A percentile compares a stretch with the other conserved stretches of the same genome.
Evolutionary conservation across 768 basidiomycete genomes (phyloP).

Genomic region (Naematelia aurantialba): DNA sequence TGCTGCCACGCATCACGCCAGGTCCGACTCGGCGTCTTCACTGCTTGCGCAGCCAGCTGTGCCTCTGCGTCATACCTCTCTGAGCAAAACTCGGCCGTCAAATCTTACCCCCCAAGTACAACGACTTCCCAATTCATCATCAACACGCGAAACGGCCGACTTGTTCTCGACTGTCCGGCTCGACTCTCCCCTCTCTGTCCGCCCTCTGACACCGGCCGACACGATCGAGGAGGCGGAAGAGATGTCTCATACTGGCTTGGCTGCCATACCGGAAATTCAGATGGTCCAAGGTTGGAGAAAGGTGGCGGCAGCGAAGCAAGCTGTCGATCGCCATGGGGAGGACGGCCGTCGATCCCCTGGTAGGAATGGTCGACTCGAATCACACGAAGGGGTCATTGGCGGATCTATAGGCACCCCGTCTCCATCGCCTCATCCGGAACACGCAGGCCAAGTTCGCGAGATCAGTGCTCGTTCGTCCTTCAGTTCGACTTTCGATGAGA

Average conservation of each 20-base stretch:
- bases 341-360: slow-evolving; percentile 1
- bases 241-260: not conserved
- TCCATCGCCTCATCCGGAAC: not conserved
- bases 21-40: slow-evolving; percentile 23
- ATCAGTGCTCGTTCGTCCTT: not conserved
- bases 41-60: slow-evolving; percentile 7
- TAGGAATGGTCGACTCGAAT: not conserved
- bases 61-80: slow-evolving; percentile 17
- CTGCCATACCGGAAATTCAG: not conserved
- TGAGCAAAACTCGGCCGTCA: slow-evolving; percentile 20
- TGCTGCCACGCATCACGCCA: slow-evolving; percentile 7
- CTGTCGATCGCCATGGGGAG: not conserved
- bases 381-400: slow-evolving; percentile 11
- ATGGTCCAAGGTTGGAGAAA: not conserved
- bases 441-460: slow-evolving; percentile 3
- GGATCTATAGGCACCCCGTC: slow-evolving; percentile 3
- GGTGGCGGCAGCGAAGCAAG: not conserved
- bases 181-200: not conserved
- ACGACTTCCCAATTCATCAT: not conserved
- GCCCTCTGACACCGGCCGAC: slow-evolving; percentile 3
- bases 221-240: slow-evolving; percentile 21
- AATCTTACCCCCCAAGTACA: slow-evolving; percentile 1
- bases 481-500: slow-evolving; percentile 14
- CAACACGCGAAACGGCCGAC: not conserved
- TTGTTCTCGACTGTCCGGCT: not conserved